Conservation (phyloP, 2,329 filamentous ascomycete species). For the Fusarium phyllophilum region DNA sequence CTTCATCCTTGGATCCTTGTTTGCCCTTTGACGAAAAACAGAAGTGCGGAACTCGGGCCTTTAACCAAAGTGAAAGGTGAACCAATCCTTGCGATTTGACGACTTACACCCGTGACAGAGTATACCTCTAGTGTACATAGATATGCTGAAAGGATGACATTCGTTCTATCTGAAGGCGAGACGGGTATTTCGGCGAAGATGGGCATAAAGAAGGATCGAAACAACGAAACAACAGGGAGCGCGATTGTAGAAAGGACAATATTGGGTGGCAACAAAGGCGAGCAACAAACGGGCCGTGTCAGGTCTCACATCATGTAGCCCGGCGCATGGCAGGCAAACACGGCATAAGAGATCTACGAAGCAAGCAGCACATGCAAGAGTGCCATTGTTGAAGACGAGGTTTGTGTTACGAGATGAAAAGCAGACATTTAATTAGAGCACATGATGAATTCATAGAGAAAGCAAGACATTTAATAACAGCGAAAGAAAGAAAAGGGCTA, state of each 20-base stretch:
- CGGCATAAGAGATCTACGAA: conserved; percentile 28
- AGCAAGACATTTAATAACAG: background rate
- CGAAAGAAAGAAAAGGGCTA: background rate
- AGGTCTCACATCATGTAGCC: conserved; percentile 33
- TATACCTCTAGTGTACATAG: background rate
- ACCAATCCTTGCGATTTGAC: conserved; percentile 29
- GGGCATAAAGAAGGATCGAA: conserved; percentile 2
- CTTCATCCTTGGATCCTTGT: conserved; percentile 17
- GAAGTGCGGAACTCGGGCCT: conserved; percentile 6
- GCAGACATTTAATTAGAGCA: background rate
- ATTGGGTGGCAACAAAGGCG: background rate
- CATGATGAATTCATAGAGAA: background rate
- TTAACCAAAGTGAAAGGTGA: conserved; percentile 8
- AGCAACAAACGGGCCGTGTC: conserved; percentile 25
- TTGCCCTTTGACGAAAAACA: background rate
- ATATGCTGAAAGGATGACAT: conserved; percentile 1
- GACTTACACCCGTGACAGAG: conserved; percentile 29
- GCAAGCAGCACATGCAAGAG: conserved; percentile 12
- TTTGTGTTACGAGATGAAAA: background rate
- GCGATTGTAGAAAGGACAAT: background rate
- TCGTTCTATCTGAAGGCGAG: conserved; percentile 9
- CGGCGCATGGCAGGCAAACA: conserved; percentile 31
- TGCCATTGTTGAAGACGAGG: background rate
- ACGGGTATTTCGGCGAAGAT: background rate
- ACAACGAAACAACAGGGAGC: conserved; percentile 1